Percentiles rank a stretch among this genome's conserved stretches.
These are phyloP conservation scores for Meripilus lineatus DNA, from an alignment of 1,284 basidiomycete genomes.

Conservation along the genomic window DNA sequence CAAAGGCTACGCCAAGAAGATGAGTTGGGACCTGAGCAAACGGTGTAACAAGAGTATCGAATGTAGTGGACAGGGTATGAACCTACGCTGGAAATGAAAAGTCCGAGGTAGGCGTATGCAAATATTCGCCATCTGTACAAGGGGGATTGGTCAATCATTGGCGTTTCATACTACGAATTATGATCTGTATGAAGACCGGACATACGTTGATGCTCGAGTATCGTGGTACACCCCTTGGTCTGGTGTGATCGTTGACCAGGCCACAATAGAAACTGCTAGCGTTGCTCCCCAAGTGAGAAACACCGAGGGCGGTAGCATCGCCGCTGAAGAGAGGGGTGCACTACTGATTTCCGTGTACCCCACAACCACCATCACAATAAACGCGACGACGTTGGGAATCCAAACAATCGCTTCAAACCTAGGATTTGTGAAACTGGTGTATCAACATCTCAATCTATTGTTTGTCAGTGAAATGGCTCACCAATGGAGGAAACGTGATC, in stretches of 20 bases:
- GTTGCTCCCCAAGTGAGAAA: conserved; percentile 32
- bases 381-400: conserved; percentile 63
- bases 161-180: no score
- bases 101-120: conserved; percentile 16
- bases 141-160: no score
- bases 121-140: conserved; percentile 52
- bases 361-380: conserved; percentile 60
- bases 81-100: conserved; percentile 1
- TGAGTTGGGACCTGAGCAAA: conserved; percentile 40
- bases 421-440: background rate
- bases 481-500: conserved; percentile 61
- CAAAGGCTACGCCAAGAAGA: conserved; percentile 60
- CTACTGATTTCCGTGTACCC: conserved; percentile 43
- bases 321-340: conserved; percentile 21
- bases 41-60: conserved; percentile 14
- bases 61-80: background rate
- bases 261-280: conserved; percentile 41
- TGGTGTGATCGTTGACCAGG: conserved; percentile 50
- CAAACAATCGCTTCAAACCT: conserved; percentile 58
- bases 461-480: no score
- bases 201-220: conserved; percentile 41
- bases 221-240: conserved; percentile 60
- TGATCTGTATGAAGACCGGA: no score
- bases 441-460: no score
- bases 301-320: conserved; percentile 22